Base-by-base conservation (phyloP, 2,329 filamentous ascomycete species). In the Alternaria sp. region DNA sequence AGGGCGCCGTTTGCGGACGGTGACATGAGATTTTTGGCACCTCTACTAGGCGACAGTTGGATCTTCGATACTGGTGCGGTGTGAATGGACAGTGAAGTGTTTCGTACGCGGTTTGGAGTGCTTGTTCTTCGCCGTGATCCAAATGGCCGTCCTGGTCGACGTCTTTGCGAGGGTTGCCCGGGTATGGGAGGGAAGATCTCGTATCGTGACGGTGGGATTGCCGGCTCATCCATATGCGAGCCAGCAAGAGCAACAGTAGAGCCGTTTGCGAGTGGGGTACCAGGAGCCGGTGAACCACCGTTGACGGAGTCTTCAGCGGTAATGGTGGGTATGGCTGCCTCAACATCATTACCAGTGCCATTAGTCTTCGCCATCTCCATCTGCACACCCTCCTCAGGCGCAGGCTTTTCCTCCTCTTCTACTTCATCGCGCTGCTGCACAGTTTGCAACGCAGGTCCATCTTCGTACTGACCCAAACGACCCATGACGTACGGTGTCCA, bases 401-500 rank as follows among this genome's bases (percentile, higher is more conserved):
- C 72, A 11, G 75, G 73, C 24, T 73, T 73, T 1, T 78, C 79
- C 20, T 80, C 75, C 38, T 83, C 81, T 7, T 78, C 75, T 39
- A 90, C 88, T 22, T 93, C 93, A 62, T 96, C 93, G 36, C 94
- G 88, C 5, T 91, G 93, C 12, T 94, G 94, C 54, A 98, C 92
- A 1, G 94, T 91, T 65, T 92, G 94, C 57, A 98, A 82, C 7
- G 90, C 86, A 6, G 92, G 92, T 6, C 89, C 91, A 51, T 93
- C 87, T 73, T 96, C 93, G 70, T 95, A 94, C 70, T 92, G 91
- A 4, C 90, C 90, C 36, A 91, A 88, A 46, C 93, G 88, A 26
- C 95, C 94, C 93, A 97, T 98, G 42, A 98, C 89, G 76, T 97
- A 99, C 0, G 95, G 95, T 14, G 94, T 97, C 95, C 95, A 99